Percentiles rank a stretch among this genome's conserved stretches.
Evolutionary conservation across 352 stramenopile species (phyloP).

Genomic region (Phytophthora uliginosa): DNA sequence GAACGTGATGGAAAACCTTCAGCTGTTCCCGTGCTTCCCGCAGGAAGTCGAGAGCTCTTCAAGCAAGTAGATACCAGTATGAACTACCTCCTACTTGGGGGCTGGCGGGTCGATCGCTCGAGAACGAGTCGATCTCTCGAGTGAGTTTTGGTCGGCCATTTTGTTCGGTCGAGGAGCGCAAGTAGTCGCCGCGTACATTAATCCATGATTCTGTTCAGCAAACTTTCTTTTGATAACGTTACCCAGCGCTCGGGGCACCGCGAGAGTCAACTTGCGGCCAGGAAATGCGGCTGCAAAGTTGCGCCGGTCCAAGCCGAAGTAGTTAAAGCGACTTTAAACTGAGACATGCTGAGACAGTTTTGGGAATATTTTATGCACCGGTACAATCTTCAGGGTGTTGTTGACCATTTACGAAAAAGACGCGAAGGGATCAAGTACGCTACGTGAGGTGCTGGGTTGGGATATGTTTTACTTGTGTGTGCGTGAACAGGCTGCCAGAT

Average conservation of each 20-base stretch:
- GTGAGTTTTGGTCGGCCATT: background rate
- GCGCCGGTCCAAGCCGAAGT: background rate
- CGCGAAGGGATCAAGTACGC: too few relatives aligned
- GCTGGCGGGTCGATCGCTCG: background rate
- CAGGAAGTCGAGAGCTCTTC: slow-evolving; percentile 39
- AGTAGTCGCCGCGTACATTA: slow-evolving; percentile 29
- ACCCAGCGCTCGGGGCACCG: background rate
- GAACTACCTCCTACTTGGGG: too few relatives aligned
- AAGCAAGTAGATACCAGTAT: slow-evolving; percentile 19
- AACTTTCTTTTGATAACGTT: slow-evolving; percentile 8
- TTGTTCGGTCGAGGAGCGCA: background rate
- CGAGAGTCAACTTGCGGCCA: background rate
- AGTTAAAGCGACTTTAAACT: too few relatives aligned
- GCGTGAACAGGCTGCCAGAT: too few relatives aligned
- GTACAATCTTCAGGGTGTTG: too few relatives aligned
- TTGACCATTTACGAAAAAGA: too few relatives aligned
- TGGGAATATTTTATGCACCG: too few relatives aligned
- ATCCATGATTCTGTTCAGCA: slow-evolving; percentile 18
- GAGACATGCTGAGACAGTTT: too few relatives aligned
- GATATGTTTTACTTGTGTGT: too few relatives aligned
- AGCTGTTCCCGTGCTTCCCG: slow-evolving; percentile 69
- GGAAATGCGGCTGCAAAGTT: slow-evolving; percentile 12
- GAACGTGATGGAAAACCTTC: slow-evolving; percentile 64
- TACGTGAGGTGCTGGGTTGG: too few relatives aligned
- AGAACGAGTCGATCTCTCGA: background rate